Conservation (phyloP, 2,329 filamentous ascomycete genomes). For the Corinectria fuckeliana region DNA sequence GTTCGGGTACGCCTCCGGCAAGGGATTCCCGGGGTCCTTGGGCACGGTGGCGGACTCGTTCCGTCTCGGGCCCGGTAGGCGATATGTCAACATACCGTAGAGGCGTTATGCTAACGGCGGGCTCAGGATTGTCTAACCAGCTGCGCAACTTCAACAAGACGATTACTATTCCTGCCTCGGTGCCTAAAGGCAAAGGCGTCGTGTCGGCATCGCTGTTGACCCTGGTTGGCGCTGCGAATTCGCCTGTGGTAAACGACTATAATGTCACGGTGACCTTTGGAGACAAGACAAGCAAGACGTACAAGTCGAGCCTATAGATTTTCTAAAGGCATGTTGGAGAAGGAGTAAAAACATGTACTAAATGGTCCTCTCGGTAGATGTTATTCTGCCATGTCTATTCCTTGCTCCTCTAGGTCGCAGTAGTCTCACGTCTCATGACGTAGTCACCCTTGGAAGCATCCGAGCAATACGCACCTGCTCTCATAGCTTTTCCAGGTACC, state of each 20-base stretch:
- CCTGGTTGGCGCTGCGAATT: conserved; percentile 35
- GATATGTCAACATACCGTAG: neutral
- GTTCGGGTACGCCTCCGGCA: conserved; percentile 45
- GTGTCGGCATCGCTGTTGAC: conserved; percentile 39
- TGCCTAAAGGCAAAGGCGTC: conserved; percentile 29
- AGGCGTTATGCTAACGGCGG: conserved; percentile 8
- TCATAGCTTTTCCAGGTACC: neutral
- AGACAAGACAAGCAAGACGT: conserved; percentile 31
- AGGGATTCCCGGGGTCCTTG: conserved; percentile 37
- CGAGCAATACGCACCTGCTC: neutral
- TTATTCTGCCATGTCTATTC: neutral
- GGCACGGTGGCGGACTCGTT: conserved; percentile 40
- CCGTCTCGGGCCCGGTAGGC: conserved; percentile 47
- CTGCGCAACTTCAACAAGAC: conserved; percentile 33
- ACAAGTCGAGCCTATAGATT: conserved; percentile 19
- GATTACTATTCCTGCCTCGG: conserved; percentile 35
- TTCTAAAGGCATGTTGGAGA: neutral
- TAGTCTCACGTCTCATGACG: neutral
- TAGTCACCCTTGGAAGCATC: neutral
- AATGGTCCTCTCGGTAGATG: neutral
- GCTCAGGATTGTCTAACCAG: conserved; percentile 35
- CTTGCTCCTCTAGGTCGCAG: neutral
- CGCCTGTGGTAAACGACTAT: conserved; percentile 30
- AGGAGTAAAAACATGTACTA: neutral
- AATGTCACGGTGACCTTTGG: conserved; percentile 39